Percentiles rank a stretch among this genome's conserved stretches.
phyloP scores from a whole-genome alignment of 169 alveolate genomes.

The Plasmodium fragile region DNA sequence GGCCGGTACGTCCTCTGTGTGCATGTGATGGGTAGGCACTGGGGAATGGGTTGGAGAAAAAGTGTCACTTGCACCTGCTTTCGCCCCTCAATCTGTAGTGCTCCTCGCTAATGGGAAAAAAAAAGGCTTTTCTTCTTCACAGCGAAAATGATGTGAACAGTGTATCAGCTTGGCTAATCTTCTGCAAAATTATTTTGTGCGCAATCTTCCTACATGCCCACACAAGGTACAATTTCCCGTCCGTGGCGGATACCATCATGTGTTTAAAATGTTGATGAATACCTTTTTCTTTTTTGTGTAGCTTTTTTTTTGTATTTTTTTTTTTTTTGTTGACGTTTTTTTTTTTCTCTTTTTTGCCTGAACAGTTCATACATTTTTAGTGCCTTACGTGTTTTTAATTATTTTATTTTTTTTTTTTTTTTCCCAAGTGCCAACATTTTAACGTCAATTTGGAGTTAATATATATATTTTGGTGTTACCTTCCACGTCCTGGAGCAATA shows the following conservation, averaged over 20 bases:
- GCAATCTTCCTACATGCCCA: background rate
- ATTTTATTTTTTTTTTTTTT: background rate
- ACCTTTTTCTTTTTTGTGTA: background rate
- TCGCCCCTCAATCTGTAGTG: background rate
- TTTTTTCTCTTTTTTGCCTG: background rate
- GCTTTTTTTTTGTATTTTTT: background rate
- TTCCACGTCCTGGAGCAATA: background rate
- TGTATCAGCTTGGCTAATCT: background rate
- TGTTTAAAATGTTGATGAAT: background rate
- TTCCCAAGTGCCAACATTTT: background rate
- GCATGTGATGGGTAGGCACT: background rate
- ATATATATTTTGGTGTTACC: background rate
- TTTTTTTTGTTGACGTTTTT: background rate
- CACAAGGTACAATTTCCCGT: background rate
- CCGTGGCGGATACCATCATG: background rate
- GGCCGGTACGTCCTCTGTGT: no score
- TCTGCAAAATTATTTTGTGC: background rate
- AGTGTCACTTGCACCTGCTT: background rate
- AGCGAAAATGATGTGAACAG: background rate
- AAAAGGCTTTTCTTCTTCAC: background rate
- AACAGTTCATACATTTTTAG: background rate
- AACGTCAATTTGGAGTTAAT: background rate
- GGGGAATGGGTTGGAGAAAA: background rate
- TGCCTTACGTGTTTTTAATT: background rate
- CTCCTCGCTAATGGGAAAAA: background rate